Evolutionary conservation across 495 filamentous ascomycete species (phyloP).

Genomic region (Thozetella sp.): DNA sequence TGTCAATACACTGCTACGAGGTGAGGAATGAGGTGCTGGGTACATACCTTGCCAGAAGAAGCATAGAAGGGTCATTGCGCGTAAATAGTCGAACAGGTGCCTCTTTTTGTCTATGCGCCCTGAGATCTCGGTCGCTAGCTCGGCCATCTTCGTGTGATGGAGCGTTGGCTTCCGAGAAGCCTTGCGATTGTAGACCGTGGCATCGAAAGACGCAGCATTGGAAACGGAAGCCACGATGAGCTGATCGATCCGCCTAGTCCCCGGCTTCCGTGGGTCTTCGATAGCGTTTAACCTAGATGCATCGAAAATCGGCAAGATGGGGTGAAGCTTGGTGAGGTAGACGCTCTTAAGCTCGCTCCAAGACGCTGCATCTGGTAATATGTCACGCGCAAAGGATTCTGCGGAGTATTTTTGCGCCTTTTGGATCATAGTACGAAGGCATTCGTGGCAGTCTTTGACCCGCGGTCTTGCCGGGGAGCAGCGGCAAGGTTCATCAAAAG

Average conservation of each 20-base stretch:
- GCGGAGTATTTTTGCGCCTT: constrained; percentile 2
- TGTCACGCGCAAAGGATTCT: constrained; percentile 14
- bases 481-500: neutral
- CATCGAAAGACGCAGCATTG: constrained; percentile 50
- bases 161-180: constrained; percentile 28
- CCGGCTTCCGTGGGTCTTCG: neutral
- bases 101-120: constrained; percentile 9
- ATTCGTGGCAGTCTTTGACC: constrained; percentile 8
- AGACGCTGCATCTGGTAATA: constrained; percentile 33
- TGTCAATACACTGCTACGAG: neutral
- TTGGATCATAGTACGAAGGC: constrained; percentile 8
- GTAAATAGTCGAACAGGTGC: constrained; percentile 14
- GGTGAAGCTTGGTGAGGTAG: constrained; percentile 47
- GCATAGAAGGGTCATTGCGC: constrained; percentile 22
- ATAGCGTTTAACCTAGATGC: constrained; percentile 12
- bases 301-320: constrained; percentile 51
- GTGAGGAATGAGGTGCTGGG: neutral
- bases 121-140: constrained; percentile 9
- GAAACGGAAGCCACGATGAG: constrained; percentile 41
- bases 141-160: constrained; percentile 28
- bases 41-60: constrained; percentile 24
- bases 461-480: neutral
- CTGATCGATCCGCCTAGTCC: constrained; percentile 14
- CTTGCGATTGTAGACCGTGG: constrained; percentile 17
- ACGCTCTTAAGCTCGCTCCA: constrained; percentile 34